Evolutionary conservation across 768 basidiomycete species (phyloP), one percentile per base, ranked within the genome.

Genomic region (Hydnomerulius pinastri): DNA sequence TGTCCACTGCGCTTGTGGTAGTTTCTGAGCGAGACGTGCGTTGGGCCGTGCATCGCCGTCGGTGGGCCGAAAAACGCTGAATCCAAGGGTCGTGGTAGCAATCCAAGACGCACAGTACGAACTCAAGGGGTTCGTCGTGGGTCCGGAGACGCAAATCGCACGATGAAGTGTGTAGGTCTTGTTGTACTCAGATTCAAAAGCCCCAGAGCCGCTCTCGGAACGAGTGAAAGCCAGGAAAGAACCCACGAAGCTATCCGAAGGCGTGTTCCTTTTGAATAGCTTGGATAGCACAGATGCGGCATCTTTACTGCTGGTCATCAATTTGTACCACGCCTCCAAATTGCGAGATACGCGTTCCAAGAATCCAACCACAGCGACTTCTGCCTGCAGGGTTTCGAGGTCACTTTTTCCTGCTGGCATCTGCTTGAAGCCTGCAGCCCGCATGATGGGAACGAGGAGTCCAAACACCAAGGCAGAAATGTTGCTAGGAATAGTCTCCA

Each of bases 51-150:
- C 29, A 23, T 20, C 28, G 3, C 21, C 24, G n/a, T 13, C n/a
- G 7, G 24, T 21, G 12, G 27, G 17, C 13, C 11, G 40, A 12
- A 30, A 32, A 6, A 30, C 20, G 21, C 21, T 30, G 15, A 48
- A 23, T 25, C 39, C 48, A 25, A 4, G 27, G 23, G 41, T 29
- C 8, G 35, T 30, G 23, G 33, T 9, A 33, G 48, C 48, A 21
- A 48, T 48, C 3, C 20, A 32, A 23, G 48, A 48, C 24, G 48
- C 29, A 39, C 48, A 48, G 39, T 48, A 48, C 23, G 33, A 21
- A 8, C 23, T 32, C 11, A 48, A 32, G 21, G 11, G 8, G 20
- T 36, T 35, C 20, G 29, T 40, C 30, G 33, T 41, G 23, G 47
- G 48, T 15, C 48, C 48, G 9, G 18, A 11, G 21, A 33, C 13